phyloP scores from a whole-genome alignment of 331 rosid species.

The Rosa hybrid region DNA sequence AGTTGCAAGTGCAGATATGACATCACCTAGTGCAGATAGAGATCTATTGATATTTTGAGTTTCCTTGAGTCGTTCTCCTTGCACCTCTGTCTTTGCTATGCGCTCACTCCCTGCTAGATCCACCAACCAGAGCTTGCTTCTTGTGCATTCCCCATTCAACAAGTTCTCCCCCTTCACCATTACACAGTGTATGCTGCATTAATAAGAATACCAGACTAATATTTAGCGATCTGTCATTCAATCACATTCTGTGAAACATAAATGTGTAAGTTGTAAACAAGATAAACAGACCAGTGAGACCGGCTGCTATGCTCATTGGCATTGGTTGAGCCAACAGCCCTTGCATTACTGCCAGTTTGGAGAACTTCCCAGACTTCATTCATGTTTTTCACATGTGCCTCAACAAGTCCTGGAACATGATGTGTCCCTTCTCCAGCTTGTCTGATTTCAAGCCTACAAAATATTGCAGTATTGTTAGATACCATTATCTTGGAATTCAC shows the following conservation, averaged over 20 bases:
- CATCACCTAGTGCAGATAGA: constrained; percentile 96
- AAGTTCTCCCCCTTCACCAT: constrained; percentile 95
- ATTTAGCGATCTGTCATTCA: constrained; percentile 28
- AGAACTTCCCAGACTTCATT: constrained; percentile 97
- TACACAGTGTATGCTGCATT: constrained; percentile 85
- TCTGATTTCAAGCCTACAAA: constrained; percentile 74
- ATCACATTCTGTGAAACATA: background rate
- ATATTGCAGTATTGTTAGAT: constrained; percentile 18
- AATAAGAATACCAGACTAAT: constrained; percentile 20
- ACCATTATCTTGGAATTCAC: constrained; percentile 13
- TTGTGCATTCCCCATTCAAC: constrained; percentile 84
- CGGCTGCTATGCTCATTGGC: constrained; percentile 95
- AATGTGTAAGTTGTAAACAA: background rate
- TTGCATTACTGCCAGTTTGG: constrained; percentile 94
- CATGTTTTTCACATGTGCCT: constrained; percentile 85
- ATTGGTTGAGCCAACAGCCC: constrained; percentile 90
- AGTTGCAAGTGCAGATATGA: constrained; percentile 93
- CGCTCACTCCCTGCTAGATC: constrained; percentile 98
- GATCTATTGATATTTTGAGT: constrained; percentile 93
- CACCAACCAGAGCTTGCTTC: constrained; percentile 94
- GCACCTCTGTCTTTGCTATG: constrained; percentile 91
- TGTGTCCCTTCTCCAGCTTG: constrained; percentile 87
- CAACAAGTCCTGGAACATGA: constrained; percentile 88
- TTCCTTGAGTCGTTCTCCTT: constrained; percentile 92
- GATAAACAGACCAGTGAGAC: constrained; percentile 75